Conservation (phyloP, 2,329 filamentous ascomycete genomes). For the Phoma sp. region DNA sequence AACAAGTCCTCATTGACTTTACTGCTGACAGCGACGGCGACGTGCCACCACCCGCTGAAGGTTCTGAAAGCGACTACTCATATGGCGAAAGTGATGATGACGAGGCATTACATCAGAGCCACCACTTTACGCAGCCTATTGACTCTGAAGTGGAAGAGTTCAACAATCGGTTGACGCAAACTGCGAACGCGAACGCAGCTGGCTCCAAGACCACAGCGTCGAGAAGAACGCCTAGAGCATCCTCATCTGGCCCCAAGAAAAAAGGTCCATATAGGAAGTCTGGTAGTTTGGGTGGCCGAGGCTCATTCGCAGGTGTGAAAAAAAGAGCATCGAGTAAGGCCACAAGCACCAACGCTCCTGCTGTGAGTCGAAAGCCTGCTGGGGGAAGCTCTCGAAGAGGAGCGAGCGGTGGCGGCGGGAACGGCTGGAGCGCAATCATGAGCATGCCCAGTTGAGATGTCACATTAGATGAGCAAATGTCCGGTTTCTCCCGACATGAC, state of each 20-base stretch:
- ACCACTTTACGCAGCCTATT: constrained; percentile 35
- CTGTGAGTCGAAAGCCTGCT: constrained; percentile 15
- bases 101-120: constrained; percentile 31
- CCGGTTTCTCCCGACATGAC: background rate
- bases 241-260: constrained; percentile 26
- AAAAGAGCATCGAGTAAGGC: constrained; percentile 24
- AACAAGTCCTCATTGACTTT: constrained; percentile 53
- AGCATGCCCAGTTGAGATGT: constrained; percentile 37
- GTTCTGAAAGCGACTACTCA: constrained; percentile 27
- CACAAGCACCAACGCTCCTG: constrained; percentile 17
- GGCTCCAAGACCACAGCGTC: constrained; percentile 18
- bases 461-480: background rate
- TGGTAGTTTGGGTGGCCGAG: constrained; percentile 18
- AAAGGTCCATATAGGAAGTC: constrained; percentile 25
- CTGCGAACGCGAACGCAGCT: constrained; percentile 21
- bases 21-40: constrained; percentile 47
- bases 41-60: constrained; percentile 15
- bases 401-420: constrained; percentile 14
- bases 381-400: constrained; percentile 20
- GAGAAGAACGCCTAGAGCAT: constrained; percentile 24
- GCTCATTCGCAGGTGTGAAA: constrained; percentile 23
- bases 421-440: constrained; percentile 26
- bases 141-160: constrained; percentile 41
- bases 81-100: constrained; percentile 33
- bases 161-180: constrained; percentile 35